Base-by-base conservation (phyloP, 2,329 filamentous ascomycete genomes). In the Fusarium camptoceras region DNA sequence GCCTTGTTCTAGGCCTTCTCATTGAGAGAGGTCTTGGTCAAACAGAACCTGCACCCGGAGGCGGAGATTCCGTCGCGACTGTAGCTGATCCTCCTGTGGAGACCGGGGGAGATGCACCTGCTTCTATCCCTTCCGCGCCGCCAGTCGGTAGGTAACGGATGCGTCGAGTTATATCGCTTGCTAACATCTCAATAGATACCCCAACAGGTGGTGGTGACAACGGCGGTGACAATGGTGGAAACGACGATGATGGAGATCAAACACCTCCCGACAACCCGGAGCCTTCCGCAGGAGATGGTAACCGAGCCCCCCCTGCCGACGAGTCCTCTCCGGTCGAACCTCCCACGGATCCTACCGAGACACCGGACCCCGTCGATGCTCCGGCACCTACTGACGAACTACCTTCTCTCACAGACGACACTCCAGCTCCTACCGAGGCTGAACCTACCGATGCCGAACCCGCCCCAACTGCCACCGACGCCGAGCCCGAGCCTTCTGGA, bases 21-120 rank as follows among this genome's bases (percentile, higher is more conserved):
- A 28, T 55, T 5, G 57, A 62, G 22, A 55, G 47, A 34, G 47
- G 59, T 2, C 41, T 63, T 1, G 7, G 47, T 6, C 59, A 63
- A 30, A 63, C 57, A 4, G 57, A 63, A 3, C 1, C 22, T 3
- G 30, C 14, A 2, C 10, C 41, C 16, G 12, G 25, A n/a, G n/a
- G 7, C 6, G 47, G 28, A 12, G 57, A 34, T 25, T n/a, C n/a
- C 8, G 18, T 63, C 8, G 57, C 47, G 3, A 62, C 59, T 28
- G 25, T 47, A 34, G 57, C 41, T 34, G 59, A 62, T 9, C n/a
- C 24, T 18, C 57, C 59, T 9, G 31, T 5, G 2, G 46, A 55
- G 14, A 55, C 59, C 1, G 56, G 56, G 1, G 30, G 30, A 28
- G 59, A 62, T 6, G 31, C 20, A 2, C 57, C 57, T 18, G n/a